These are phyloP conservation scores for Rostrohypoxylon terebratum DNA, from an alignment of 495 filamentous ascomycete species.

Conservation along the genomic window DNA sequence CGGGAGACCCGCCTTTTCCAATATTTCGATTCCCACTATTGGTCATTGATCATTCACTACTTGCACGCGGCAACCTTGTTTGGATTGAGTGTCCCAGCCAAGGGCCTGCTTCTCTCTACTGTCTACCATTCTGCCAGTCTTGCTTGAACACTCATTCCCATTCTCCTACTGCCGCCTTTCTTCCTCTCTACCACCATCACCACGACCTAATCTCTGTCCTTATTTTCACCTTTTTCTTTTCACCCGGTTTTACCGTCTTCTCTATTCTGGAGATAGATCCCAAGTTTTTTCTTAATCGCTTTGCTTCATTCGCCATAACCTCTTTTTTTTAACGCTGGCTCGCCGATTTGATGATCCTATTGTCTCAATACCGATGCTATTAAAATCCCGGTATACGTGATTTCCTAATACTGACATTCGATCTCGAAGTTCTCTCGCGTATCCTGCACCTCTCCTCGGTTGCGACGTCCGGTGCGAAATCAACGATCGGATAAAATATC, in stretches of 20 bases:
- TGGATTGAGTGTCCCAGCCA: conserved; percentile 39
- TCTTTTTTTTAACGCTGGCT: background rate
- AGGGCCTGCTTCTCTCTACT: conserved; percentile 1
- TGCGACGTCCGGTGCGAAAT: background rate
- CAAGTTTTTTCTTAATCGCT: background rate
- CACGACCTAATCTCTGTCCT: conserved; percentile 21
- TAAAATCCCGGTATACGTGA: conserved; percentile 25
- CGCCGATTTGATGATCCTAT: conserved; percentile 3
- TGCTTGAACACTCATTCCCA: conserved; percentile 35
- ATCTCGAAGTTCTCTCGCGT: conserved; percentile 20
- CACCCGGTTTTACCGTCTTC: background rate
- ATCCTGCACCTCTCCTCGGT: conserved; percentile 28
- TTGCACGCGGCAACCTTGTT: conserved; percentile 48
- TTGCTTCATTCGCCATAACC: background rate
- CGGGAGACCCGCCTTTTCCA: conserved; percentile 43
- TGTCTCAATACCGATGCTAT: background rate
- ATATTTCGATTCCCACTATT: conserved; percentile 52
- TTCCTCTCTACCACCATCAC: conserved; percentile 31
- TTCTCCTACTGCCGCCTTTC: conserved; percentile 42
- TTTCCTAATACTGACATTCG: conserved; percentile 32
- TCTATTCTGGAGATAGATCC: background rate
- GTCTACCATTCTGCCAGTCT: background rate
- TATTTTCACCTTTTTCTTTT: conserved; percentile 16
- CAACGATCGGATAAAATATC: conserved; percentile 16
- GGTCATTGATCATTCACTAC: conserved; percentile 48